phyloP scores from a whole-genome alignment of 306 rosid genomes.

The Corylus americana region DNA sequence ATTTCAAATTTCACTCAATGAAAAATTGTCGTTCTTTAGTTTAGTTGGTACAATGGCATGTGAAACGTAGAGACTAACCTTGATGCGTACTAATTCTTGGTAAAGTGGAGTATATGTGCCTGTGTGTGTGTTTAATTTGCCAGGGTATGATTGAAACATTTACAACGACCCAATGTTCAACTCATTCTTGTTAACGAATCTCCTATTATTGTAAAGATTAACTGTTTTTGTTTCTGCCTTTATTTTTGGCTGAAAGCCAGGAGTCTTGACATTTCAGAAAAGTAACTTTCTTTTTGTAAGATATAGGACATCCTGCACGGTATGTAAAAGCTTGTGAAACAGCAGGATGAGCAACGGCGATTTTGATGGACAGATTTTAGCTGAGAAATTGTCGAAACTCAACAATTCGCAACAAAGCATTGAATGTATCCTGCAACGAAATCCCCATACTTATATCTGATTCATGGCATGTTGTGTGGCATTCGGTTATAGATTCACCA shows the following conservation, averaged over 20 bases:
- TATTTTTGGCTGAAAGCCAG: neutral
- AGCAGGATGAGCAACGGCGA: slow-evolving; percentile 58
- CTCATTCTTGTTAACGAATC: neutral
- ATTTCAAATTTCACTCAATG: neutral
- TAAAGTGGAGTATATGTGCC: neutral
- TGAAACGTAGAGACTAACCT: neutral
- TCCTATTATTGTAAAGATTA: neutral
- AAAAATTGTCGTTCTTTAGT: neutral
- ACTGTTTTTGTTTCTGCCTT: slow-evolving; percentile 18
- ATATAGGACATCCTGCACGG: slow-evolving; percentile 38
- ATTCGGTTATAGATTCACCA: slow-evolving; percentile 2
- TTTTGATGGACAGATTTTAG: slow-evolving; percentile 62
- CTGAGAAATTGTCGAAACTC: slow-evolving; percentile 77
- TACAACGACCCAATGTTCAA: neutral
- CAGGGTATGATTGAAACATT: neutral
- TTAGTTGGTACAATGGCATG: neutral
- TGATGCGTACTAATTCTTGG: neutral
- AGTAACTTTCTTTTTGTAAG: neutral
- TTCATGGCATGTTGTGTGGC: slow-evolving; percentile 22
- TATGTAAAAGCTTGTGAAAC: slow-evolving; percentile 41
- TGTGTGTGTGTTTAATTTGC: neutral
- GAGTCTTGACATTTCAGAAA: neutral
- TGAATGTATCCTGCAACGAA: slow-evolving; percentile 67
- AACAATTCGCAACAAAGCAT: slow-evolving; percentile 92
- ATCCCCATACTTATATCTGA: slow-evolving; percentile 5